A percentile compares a stretch with the other conserved stretches of the same genome.
Conservation (phyloP, 2,329 filamentous ascomycete species). For the Dendryphion nanum region DNA sequence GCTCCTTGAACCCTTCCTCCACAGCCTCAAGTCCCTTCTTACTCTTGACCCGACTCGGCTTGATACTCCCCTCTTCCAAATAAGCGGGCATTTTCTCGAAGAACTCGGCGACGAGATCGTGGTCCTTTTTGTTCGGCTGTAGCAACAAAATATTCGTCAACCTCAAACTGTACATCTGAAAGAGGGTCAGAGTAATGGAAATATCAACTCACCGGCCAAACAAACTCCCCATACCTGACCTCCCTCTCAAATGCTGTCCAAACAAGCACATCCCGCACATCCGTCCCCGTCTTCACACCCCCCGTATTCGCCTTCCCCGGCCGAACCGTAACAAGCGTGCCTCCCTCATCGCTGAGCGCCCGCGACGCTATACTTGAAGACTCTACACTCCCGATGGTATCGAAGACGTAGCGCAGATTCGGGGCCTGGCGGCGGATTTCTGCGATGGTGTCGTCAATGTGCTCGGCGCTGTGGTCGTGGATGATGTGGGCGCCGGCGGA, state of each 20-base stretch:
- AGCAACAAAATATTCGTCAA: background rate
- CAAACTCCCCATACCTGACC: constrained; percentile 35
- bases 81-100: constrained; percentile 38
- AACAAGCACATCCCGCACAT: constrained; percentile 45
- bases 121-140: constrained; percentile 28
- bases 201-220: constrained; percentile 31
- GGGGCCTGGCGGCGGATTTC: constrained; percentile 9
- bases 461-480: constrained; percentile 37
- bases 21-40: constrained; percentile 35
- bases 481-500: constrained; percentile 11
- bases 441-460: constrained; percentile 19
- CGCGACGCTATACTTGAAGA: constrained; percentile 37
- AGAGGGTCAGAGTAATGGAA: background rate
- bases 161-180: background rate
- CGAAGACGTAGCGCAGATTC: constrained; percentile 36
- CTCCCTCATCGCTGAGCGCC: constrained; percentile 21
- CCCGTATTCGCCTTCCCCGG: constrained; percentile 43
- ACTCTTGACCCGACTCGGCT: constrained; percentile 34
- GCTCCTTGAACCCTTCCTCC: constrained; percentile 36
- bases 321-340: constrained; percentile 43
- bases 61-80: constrained; percentile 36
- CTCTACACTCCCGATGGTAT: constrained; percentile 42
- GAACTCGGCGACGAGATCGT: constrained; percentile 38
- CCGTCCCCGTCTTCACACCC: constrained; percentile 29
- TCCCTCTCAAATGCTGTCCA: constrained; percentile 46